Percentiles rank a stretch among this genome's conserved stretches.
phyloP scores from a whole-genome alignment of 768 basidiomycete species.

The Suillus alpinus region DNA sequence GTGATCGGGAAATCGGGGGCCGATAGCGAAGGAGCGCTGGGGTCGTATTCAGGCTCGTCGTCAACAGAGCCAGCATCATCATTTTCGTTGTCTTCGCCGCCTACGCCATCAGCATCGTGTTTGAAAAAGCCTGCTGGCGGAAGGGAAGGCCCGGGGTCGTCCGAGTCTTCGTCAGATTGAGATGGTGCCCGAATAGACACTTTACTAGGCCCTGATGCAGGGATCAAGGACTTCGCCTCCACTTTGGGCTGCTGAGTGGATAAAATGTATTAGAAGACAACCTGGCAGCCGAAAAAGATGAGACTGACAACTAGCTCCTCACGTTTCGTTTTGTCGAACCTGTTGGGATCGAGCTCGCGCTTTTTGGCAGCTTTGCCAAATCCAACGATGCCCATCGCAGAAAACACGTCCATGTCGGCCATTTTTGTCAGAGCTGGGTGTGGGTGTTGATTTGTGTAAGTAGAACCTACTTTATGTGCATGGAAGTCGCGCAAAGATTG shows the following conservation, averaged over 20 bases:
- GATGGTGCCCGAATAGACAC: slow-evolving; percentile 13
- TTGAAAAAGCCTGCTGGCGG: slow-evolving; percentile 6
- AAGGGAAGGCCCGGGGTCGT: slow-evolving; percentile 13
- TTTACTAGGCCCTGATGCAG: slow-evolving; percentile 17
- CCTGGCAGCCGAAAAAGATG: slow-evolving; percentile 3
- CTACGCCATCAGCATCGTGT: slow-evolving; percentile 19
- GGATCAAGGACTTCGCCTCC: background rate
- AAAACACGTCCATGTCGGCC: slow-evolving; percentile 67
- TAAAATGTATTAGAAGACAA: slow-evolving; percentile 15
- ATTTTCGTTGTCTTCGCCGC: slow-evolving; percentile 23
- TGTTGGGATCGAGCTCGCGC: slow-evolving; percentile 66
- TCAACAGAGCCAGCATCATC: slow-evolving; percentile 15
- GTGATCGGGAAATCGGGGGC: slow-evolving; percentile 73
- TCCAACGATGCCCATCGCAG: slow-evolving; percentile 80
- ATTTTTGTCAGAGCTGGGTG: slow-evolving; percentile 27
- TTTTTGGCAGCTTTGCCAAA: slow-evolving; percentile 76
- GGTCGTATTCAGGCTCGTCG: slow-evolving; percentile 58
- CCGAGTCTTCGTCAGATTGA: slow-evolving; percentile 21
- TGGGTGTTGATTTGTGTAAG: background rate
- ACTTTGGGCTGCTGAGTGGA: background rate
- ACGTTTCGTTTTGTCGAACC: slow-evolving; percentile 76
- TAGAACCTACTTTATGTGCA: background rate
- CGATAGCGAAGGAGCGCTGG: slow-evolving; percentile 38
- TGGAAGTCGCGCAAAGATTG: background rate
- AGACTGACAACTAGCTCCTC: slow-evolving; percentile 34